A percentile compares a stretch with the other conserved stretches of the same genome.
Conservation (phyloP, 768 basidiomycete genomes). For the Russula lepida region DNA sequence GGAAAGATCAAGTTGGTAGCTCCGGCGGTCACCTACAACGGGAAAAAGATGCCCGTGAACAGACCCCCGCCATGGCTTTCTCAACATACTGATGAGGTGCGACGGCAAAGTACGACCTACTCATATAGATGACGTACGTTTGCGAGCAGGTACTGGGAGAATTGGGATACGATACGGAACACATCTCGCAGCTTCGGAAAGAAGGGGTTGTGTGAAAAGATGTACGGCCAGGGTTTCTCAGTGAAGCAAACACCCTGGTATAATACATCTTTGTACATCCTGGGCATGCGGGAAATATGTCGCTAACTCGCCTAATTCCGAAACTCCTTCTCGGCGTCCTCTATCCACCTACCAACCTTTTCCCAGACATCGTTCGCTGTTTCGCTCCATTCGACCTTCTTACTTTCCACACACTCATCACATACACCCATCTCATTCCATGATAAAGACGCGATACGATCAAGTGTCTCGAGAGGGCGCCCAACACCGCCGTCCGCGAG, state of each 20-base stretch:
- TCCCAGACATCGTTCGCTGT: slow-evolving; percentile 55
- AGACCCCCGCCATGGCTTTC: slow-evolving; percentile 39
- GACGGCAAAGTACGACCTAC: not conserved
- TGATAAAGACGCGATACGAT: slow-evolving; percentile 44
- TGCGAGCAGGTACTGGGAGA: slow-evolving; percentile 12
- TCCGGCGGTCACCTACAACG: slow-evolving; percentile 35
- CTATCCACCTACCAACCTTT: slow-evolving; percentile 52
- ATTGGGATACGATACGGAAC: slow-evolving; percentile 13
- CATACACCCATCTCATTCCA: slow-evolving; percentile 58
- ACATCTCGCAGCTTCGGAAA: slow-evolving; percentile 12
- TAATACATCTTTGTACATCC: not conserved
- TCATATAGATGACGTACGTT: not conserved
- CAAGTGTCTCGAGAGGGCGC: slow-evolving; percentile 64
- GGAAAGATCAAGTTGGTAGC: slow-evolving; percentile 35
- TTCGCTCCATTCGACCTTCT: slow-evolving; percentile 55
- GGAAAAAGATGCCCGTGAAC: slow-evolving; percentile 30
- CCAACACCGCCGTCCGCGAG: slow-evolving; percentile 54
- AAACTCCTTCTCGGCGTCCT: slow-evolving; percentile 16
- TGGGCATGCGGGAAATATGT: not conserved
- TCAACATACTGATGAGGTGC: slow-evolving; percentile 35
- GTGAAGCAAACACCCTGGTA: not conserved
- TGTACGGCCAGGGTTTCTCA: not conserved
- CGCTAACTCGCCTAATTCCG: not conserved
- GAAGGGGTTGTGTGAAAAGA: slow-evolving; percentile 14
- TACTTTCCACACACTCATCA: slow-evolving; percentile 46